A percentile compares a stretch with the other conserved stretches of the same genome.
Evolutionary conservation across 2,329 filamentous ascomycete species (phyloP).

Genomic region (Arthroderma uncinatum): DNA sequence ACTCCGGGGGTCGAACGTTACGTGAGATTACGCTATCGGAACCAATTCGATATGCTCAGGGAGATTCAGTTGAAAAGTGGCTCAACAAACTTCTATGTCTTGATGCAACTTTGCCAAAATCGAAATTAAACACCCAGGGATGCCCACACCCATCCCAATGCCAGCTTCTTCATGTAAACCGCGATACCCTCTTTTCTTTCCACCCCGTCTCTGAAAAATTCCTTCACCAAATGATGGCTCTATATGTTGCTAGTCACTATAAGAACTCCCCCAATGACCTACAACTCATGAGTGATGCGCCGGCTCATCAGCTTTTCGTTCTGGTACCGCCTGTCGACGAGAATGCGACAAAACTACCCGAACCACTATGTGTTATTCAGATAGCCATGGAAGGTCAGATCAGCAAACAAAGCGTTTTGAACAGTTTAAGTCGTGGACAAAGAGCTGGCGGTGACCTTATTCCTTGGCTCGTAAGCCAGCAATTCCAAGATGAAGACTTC

Average conservation of each 20-base stretch:
- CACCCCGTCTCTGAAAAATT: slow-evolving; percentile 96
- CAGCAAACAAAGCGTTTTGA: slow-evolving; percentile 82
- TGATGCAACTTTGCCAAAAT: slow-evolving; percentile 76
- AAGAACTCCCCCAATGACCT: slow-evolving; percentile 97
- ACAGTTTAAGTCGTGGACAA: slow-evolving; percentile 77
- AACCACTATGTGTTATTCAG: slow-evolving; percentile 90
- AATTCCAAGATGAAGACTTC: slow-evolving; percentile 97
- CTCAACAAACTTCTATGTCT: slow-evolving; percentile 87
- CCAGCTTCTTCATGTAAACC: slow-evolving; percentile 85
- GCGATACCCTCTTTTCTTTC: slow-evolving; percentile 95
- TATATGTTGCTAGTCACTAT: slow-evolving; percentile 95
- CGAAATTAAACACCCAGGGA: slow-evolving; percentile 60
- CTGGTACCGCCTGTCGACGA: slow-evolving; percentile 77
- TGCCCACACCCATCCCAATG: slow-evolving; percentile 86
- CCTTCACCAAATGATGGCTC: slow-evolving; percentile 92
- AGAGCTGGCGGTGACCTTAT: slow-evolving; percentile 87
- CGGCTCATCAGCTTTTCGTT: slow-evolving; percentile 91
- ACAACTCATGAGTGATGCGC: slow-evolving; percentile 97
- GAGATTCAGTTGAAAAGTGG: slow-evolving; percentile 91
- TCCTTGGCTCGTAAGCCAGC: slow-evolving; percentile 93
- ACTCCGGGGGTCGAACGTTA: slow-evolving; percentile 61
- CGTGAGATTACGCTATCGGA: slow-evolving; percentile 88
- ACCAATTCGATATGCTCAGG: slow-evolving; percentile 86
- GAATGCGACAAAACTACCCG: slow-evolving; percentile 65
- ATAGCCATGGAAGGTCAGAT: slow-evolving; percentile 91